phyloP scores from a whole-genome alignment of 2,329 filamentous ascomycete genomes.

The Aspergillus udagawae region DNA sequence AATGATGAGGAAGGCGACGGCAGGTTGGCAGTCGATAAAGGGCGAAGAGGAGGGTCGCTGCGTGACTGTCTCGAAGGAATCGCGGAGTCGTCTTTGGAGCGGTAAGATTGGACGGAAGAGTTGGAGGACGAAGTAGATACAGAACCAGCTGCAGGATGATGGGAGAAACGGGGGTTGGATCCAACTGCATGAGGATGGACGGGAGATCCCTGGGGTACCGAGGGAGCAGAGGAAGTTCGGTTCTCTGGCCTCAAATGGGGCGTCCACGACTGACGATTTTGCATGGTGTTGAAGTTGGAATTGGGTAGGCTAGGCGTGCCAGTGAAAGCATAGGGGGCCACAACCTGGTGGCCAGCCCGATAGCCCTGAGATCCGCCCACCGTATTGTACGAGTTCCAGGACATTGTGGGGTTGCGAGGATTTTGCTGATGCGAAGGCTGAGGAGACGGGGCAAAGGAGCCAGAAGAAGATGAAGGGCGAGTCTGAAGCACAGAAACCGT shows the following conservation, averaged over 20 bases:
- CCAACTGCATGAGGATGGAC: constrained; percentile 24
- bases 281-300: constrained; percentile 40
- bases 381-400: constrained; percentile 41
- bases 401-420: constrained; percentile 35
- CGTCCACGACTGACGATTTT: constrained; percentile 50
- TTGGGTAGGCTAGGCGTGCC: constrained; percentile 63
- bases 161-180: constrained; percentile 33
- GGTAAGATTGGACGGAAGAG: constrained; percentile 42
- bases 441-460: constrained; percentile 46
- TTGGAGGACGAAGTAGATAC: constrained; percentile 52
- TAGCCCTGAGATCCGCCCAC: constrained; percentile 40
- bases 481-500: constrained; percentile 73
- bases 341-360: constrained; percentile 54
- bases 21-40: constrained; percentile 48
- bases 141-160: constrained; percentile 50
- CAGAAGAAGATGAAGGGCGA: constrained; percentile 62
- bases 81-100: constrained; percentile 49
- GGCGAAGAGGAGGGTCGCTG: constrained; percentile 35
- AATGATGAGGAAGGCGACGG: constrained; percentile 52
- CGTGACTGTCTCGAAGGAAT: constrained; percentile 38
- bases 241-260: constrained; percentile 56
- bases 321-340: constrained; percentile 75
- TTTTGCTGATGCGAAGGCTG: constrained; percentile 37
- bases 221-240: constrained; percentile 52
- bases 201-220: constrained; percentile 38